Conservation (phyloP, 1,284 basidiomycete species). For the Vanrija pseudolonga region DNA sequence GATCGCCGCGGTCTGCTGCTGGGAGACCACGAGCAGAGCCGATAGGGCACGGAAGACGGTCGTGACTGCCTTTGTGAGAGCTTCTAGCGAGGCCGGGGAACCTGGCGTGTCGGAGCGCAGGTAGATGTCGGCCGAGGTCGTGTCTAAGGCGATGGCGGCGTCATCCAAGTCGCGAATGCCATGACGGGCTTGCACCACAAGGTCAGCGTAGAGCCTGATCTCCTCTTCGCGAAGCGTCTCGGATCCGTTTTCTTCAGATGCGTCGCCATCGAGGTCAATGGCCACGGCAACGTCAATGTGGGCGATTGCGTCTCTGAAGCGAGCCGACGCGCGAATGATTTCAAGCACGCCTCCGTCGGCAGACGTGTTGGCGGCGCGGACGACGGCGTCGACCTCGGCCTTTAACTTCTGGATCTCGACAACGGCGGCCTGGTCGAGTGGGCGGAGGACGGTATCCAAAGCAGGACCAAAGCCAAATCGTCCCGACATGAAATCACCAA, state of each 20-base stretch:
- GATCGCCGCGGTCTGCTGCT: conserved; percentile 30
- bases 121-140: conserved; percentile 13
- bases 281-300: conserved; percentile 43
- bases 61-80: conserved; percentile 13
- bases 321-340: conserved; percentile 20
- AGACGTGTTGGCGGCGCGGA: conserved; percentile 3
- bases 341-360: conserved; percentile 14
- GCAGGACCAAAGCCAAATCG: conserved; percentile 35
- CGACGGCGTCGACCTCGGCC: conserved; percentile 23
- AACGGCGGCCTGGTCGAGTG: conserved; percentile 24
- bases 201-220: conserved; percentile 28
- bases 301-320: conserved; percentile 18
- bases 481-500: conserved; percentile 33
- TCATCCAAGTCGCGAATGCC: conserved; percentile 35
- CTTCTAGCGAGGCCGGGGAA: neutral
- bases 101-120: conserved; percentile 9
- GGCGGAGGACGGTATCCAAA: conserved; percentile 6
- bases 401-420: conserved; percentile 24
- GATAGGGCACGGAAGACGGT: conserved; percentile 25
- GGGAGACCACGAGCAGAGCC: conserved; percentile 27
- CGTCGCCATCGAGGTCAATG: conserved; percentile 44
- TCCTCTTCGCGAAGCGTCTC: conserved; percentile 20
- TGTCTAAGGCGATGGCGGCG: conserved; percentile 15
- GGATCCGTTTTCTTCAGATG: conserved; percentile 1
- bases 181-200: conserved; percentile 36